Conservation (phyloP, 179 eudicot species). For the Corrigiola litoralis region DNA sequence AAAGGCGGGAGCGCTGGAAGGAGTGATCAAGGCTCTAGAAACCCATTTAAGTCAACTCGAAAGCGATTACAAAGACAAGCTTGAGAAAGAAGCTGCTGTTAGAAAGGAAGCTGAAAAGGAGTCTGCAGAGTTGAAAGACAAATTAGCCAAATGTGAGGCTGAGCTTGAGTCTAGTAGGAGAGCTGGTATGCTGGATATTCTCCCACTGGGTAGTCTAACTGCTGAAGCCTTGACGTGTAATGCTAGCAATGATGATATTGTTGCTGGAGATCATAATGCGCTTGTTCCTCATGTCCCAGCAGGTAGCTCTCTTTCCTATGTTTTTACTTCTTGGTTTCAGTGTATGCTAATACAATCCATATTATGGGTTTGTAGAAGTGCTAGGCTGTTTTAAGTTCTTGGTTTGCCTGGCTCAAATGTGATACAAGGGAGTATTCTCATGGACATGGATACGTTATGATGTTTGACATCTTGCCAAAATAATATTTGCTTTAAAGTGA, state of each 20-base stretch:
- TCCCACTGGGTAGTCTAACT: slow-evolving; percentile 49
- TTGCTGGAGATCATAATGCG: slow-evolving; percentile 36
- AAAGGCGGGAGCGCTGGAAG: slow-evolving; percentile 97
- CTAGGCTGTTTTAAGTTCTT: no score
- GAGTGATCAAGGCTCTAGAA: slow-evolving; percentile 94
- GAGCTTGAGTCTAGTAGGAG: slow-evolving; percentile 68
- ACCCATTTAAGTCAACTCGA: slow-evolving; percentile 80
- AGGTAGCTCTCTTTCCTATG: slow-evolving; percentile 25
- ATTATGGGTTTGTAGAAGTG: no score
- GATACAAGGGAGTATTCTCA: no score
- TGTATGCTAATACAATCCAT: no score
- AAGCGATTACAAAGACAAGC: slow-evolving; percentile 75
- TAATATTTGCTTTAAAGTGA: no score
- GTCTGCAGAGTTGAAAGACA: slow-evolving; percentile 60
- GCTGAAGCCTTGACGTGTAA: slow-evolving; percentile 38
- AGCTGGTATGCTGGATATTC: slow-evolving; percentile 50
- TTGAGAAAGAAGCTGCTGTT: slow-evolving; percentile 66
- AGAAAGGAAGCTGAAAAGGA: slow-evolving; percentile 63
- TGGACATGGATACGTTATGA: no score
- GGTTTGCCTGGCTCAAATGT: no score
- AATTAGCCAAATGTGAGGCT: slow-evolving; percentile 64
- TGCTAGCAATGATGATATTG: slow-evolving; percentile 27
- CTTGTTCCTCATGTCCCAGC: slow-evolving; percentile 70
- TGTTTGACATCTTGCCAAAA: no score
- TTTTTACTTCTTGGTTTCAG: background rate